These are phyloP conservation scores for Candida sanyiensis DNA, from an alignment of 805 yeast species.

Conservation along the genomic window DNA sequence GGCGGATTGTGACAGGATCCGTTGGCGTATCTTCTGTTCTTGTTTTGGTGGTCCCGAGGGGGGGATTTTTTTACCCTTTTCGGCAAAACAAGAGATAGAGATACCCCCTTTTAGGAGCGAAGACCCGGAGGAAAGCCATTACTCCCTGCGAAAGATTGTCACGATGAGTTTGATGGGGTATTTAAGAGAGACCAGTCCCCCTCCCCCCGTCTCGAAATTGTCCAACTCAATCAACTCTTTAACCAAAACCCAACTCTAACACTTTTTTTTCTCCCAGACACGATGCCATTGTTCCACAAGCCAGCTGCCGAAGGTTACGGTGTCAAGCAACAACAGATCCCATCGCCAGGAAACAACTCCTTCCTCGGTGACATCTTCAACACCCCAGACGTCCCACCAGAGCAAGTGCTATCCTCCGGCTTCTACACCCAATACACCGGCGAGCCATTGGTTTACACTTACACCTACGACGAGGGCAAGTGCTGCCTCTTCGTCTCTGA, in stretches of 20 bases:
- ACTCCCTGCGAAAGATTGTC: too few relatives aligned
- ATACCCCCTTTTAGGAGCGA: background rate
- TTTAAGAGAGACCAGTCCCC: too few relatives aligned
- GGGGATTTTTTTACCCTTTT: background rate
- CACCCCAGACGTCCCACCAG: conserved; percentile 55
- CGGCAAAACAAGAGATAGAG: background rate
- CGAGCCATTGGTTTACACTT: conserved; percentile 60
- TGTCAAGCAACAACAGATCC: conserved; percentile 51
- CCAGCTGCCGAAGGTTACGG: conserved; percentile 48
- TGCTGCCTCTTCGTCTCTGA: conserved; percentile 63
- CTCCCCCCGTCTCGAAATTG: too few relatives aligned
- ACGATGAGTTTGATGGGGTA: too few relatives aligned
- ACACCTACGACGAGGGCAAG: conserved; percentile 67
- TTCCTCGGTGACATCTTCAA: conserved; percentile 63
- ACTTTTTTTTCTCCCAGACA: too few relatives aligned
- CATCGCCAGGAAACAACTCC: conserved; percentile 62
- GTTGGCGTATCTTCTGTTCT: background rate
- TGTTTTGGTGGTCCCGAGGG: background rate
- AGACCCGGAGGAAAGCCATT: background rate
- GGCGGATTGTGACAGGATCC: too few relatives aligned
- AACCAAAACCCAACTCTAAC: too few relatives aligned
- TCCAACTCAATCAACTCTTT: too few relatives aligned
- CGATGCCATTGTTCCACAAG: conserved; percentile 37
- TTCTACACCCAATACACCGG: conserved; percentile 67
- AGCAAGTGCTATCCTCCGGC: conserved; percentile 57